A percentile compares a stretch with the other conserved stretches of the same genome.
Conservation (phyloP, 441 rosid species). For the California macrophylla region DNA sequence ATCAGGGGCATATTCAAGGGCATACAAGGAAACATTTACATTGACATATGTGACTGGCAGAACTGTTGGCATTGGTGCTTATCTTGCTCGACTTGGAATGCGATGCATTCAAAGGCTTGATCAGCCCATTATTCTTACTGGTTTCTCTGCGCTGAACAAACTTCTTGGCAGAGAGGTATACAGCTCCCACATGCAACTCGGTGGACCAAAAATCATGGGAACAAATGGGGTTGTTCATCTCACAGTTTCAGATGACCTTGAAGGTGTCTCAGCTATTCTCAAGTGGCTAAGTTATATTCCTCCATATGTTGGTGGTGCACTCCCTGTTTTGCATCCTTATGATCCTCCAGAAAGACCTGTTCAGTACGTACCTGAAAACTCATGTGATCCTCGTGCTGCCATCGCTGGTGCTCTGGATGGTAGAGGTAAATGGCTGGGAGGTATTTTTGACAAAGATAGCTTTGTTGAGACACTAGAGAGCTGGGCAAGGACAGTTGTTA, state of each 20-base stretch:
- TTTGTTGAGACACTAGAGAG: conserved; percentile 92
- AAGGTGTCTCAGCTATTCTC: conserved; percentile 84
- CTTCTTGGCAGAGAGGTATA: conserved; percentile 99
- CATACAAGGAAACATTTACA: conserved; percentile 93
- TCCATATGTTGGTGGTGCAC: conserved; percentile 61
- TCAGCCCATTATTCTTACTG: conserved; percentile 97
- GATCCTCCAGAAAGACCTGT: conserved; percentile 89
- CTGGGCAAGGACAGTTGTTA: conserved; percentile 99
- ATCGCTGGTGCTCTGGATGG: conserved; percentile 57
- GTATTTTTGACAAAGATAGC: conserved; percentile 90
- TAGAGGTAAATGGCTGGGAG: conserved; percentile 85
- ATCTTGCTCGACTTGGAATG: conserved; percentile 98
- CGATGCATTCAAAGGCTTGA: conserved; percentile 98
- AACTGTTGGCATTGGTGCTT: conserved; percentile 98
- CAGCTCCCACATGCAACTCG: conserved; percentile 99
- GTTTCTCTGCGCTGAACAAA: conserved; percentile 95
- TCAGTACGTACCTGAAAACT: conserved; percentile 74
- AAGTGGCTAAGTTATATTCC: conserved; percentile 93
- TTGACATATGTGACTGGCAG: conserved; percentile 92
- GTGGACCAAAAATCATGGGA: conserved; percentile 99
- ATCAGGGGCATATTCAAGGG: conserved; percentile 94
- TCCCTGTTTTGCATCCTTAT: conserved; percentile 50
- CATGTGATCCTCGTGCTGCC: conserved; percentile 97
- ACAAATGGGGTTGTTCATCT: conserved; percentile 98
- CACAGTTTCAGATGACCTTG: conserved; percentile 96